A percentile compares a stretch with the other conserved stretches of the same genome.
Conservation (phyloP, 129 eudicot genomes). For the Deinandra increscens region DNA sequence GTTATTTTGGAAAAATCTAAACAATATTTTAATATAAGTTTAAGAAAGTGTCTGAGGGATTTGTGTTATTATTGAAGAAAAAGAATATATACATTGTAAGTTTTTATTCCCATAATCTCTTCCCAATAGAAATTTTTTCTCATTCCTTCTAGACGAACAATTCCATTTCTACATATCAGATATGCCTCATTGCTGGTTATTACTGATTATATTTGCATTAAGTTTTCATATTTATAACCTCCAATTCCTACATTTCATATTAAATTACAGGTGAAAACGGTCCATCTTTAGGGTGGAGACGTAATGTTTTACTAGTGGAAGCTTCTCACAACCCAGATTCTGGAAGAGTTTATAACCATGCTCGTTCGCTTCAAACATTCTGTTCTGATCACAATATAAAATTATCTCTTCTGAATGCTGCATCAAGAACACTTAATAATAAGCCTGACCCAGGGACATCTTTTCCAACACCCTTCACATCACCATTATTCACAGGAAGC, state of each 20-base stretch:
- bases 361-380: conserved; percentile 83
- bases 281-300: conserved; percentile 94
- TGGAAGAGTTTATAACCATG: conserved; percentile 84
- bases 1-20: neutral
- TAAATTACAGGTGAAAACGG: conserved; percentile 44
- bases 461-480: conserved; percentile 76
- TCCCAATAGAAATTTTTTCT: neutral
- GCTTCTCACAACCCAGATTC: conserved; percentile 88
- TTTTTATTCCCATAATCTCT: too few species aligned
- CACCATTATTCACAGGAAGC: conserved; percentile 95
- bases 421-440: conserved; percentile 49
- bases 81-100: too few species aligned
- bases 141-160: neutral
- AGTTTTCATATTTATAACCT: neutral
- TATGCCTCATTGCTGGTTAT: neutral
- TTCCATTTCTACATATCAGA: neutral
- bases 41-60: too few species aligned
- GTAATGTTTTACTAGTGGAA: conserved; percentile 82
- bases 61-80: too few species aligned
- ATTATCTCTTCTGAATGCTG: conserved; percentile 51
- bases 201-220: conserved; percentile 5
- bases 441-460: conserved; percentile 63
- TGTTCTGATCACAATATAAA: conserved; percentile 70
- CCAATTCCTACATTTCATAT: conserved; percentile 1
- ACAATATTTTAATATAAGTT: neutral